Evolutionary conservation across 2,329 filamentous ascomycete genomes (phyloP), one percentile per base, ranked within the genome.

Genomic region (Fusarium agapanthi): DNA sequence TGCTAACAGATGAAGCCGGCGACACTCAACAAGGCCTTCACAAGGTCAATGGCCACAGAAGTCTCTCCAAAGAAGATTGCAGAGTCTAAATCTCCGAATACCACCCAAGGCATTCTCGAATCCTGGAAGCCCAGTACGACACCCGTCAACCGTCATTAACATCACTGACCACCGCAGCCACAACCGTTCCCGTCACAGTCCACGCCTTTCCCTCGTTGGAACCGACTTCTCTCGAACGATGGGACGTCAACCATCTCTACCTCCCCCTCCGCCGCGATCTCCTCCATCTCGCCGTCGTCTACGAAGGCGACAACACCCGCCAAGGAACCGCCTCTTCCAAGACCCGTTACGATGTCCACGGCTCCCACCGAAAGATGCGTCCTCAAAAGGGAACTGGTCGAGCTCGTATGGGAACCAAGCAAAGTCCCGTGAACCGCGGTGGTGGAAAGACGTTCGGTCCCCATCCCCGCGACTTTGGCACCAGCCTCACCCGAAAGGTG

Each of bases 401-500:
- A 41, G 95, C 96, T 56, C 94, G 96, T 81, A 85, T 92, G 7
- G 95, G 96, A 71, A 89, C 91, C 79, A 92, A 88, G 80, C 94
- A 97, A 83, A 94, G 91, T 50, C 96, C 96, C 6, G 89, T 97
- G 81, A 84, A 94, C 45, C 88, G 88, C 70, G 96, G 96, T 73
- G 96, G 96, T 82, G 95, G 95, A 83, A 95, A 97, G 76, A 86
- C 91, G 1, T 94, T 95, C 79, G 96, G 96, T n/a, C 96, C 96
- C 34, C 91, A 95, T 77, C 95, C 95, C 32, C 89, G 96, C 80
- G 94, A 98, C 84, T 99, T 99, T 80, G 89, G 90, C 67, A 97
- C 95, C 28, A 88, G 88, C 22, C 86, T 99, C 61, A 95, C 92
- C 77, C 88, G 88, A 80, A 98, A 98, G 85, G 90, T 97, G 53